These are phyloP conservation scores for Sclerotinia nivalis DNA, from an alignment of 2,329 filamentous ascomycete genomes.

Conservation along the genomic window DNA sequence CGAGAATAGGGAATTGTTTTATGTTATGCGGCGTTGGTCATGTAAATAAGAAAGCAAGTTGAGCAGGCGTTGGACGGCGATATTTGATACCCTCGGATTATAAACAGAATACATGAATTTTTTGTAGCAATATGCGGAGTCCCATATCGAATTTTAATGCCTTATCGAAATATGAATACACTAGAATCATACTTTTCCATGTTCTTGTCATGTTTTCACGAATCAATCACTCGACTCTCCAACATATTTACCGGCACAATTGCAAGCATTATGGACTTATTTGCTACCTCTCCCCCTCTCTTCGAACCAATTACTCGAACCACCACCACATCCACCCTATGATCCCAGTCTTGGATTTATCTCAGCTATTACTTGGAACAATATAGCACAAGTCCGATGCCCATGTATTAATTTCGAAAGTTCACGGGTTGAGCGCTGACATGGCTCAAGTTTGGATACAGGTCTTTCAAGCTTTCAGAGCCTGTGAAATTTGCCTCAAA, in stretches of 20 bases:
- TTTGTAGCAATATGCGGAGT: neutral
- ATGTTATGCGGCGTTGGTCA: neutral
- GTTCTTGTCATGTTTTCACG: neutral
- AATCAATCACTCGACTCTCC: neutral
- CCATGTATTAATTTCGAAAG: neutral
- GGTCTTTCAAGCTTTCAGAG: neutral
- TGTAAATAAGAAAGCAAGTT: neutral
- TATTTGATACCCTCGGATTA: conserved; percentile 19
- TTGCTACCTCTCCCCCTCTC: neutral
- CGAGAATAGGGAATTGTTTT: neutral
- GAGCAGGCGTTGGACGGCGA: conserved; percentile 12
- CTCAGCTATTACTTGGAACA: neutral
- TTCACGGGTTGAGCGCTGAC: neutral
- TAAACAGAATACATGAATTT: conserved; percentile 4
- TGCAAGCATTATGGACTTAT: neutral
- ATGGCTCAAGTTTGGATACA: neutral
- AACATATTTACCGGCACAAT: neutral
- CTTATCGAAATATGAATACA: neutral
- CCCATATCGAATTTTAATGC: neutral
- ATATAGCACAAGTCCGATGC: neutral
- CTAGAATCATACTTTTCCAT: neutral
- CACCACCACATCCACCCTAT: too few relatives aligned
- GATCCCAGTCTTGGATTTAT: neutral
- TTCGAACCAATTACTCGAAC: neutral
- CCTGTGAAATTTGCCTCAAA: neutral